phyloP scores from a whole-genome alignment of 257 asterid species.

The Scutellaria baicalensis region DNA sequence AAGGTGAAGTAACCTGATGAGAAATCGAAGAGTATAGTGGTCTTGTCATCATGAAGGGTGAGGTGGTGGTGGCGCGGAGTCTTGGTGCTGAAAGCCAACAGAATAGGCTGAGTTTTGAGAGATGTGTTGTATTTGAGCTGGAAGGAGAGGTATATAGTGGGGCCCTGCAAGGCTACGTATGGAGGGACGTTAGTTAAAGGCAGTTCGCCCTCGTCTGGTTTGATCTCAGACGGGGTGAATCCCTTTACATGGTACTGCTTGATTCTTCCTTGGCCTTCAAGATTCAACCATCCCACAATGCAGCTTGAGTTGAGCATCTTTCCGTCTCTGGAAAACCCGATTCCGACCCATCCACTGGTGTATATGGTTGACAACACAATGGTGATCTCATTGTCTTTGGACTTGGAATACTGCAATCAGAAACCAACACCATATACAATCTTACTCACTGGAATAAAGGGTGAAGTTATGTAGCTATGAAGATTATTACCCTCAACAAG shows the following conservation, averaged over 20 bases:
- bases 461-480: background rate
- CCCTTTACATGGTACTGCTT: slow-evolving; percentile 66
- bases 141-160: slow-evolving; percentile 70
- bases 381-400: slow-evolving; percentile 55
- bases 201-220: slow-evolving; percentile 61
- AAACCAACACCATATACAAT: background rate
- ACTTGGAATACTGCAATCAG: slow-evolving; percentile 57
- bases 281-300: slow-evolving; percentile 81
- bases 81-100: slow-evolving; percentile 51
- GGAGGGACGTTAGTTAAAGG: slow-evolving; percentile 78
- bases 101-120: too few species aligned
- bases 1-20: too few species aligned
- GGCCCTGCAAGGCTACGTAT: slow-evolving; percentile 48
- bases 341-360: slow-evolving; percentile 93
- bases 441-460: background rate
- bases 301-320: slow-evolving; percentile 87
- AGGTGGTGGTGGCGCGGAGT: slow-evolving; percentile 78
- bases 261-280: slow-evolving; percentile 64
- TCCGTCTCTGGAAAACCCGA: slow-evolving; percentile 75
- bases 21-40: too few species aligned
- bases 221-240: slow-evolving; percentile 53
- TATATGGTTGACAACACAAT: slow-evolving; percentile 68
- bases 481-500: slow-evolving; percentile 50
- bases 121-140: slow-evolving; percentile 18
- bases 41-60: slow-evolving; percentile 4